Conservation (phyloP, 1,284 basidiomycete genomes). For the Prillingera fragicola region DNA sequence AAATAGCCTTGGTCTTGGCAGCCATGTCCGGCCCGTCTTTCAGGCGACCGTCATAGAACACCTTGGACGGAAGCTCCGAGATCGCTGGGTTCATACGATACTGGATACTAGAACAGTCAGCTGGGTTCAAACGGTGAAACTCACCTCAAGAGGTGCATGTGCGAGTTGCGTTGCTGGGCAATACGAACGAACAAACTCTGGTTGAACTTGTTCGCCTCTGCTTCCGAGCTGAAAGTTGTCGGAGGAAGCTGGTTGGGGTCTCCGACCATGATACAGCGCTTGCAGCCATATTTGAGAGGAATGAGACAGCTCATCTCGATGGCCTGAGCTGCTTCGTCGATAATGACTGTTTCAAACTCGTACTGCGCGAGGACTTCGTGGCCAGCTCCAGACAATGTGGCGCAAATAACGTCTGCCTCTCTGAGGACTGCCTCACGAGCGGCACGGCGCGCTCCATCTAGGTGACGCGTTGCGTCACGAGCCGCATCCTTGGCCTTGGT, state of each 20-base stretch:
- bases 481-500: conserved; percentile 76
- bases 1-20: conserved; percentile 70
- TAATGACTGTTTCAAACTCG: conserved; percentile 93
- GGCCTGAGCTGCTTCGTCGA: conserved; percentile 97
- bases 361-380: conserved; percentile 78
- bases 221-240: conserved; percentile 87
- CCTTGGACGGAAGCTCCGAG: conserved; percentile 75
- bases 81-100: conserved; percentile 99
- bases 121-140: conserved; percentile 18
- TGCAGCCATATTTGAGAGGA: conserved; percentile 82
- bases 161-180: conserved; percentile 68
- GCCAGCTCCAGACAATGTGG: conserved; percentile 87
- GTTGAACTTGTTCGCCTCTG: conserved; percentile 73
- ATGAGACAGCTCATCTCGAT: conserved; percentile 96
- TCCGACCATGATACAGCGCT: conserved; percentile 89
- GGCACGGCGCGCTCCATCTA: conserved; percentile 71
- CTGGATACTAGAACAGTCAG: conserved; percentile 59
- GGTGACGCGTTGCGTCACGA: conserved; percentile 61
- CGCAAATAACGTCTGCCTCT: conserved; percentile 89
- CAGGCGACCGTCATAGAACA: conserved; percentile 81
- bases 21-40: conserved; percentile 87
- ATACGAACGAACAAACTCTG: conserved; percentile 90
- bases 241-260: conserved; percentile 97
- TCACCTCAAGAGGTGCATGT: conserved; percentile 85
- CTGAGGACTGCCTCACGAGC: conserved; percentile 69